A percentile compares a stretch with the other conserved stretches of the same genome.
phyloP scores from a whole-genome alignment of 2,329 filamentous ascomycete genomes.

The Aspergillus sp. region DNA sequence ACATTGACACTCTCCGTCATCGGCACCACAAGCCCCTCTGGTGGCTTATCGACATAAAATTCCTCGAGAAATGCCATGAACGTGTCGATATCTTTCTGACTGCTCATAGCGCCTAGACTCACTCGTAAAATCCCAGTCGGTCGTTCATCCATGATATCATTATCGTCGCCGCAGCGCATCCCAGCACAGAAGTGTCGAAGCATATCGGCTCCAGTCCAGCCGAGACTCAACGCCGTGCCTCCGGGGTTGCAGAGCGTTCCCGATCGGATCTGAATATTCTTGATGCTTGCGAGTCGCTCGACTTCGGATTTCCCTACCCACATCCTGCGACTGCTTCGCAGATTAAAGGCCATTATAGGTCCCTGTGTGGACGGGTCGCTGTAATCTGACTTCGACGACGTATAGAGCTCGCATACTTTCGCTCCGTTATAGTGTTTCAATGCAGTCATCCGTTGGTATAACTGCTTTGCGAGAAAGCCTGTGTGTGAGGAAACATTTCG shows the following conservation, averaged over 20 bases:
- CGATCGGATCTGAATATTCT: conserved; percentile 81
- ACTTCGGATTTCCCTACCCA: conserved; percentile 85
- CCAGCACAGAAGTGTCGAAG: conserved; percentile 82
- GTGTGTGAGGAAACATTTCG: conserved; percentile 72
- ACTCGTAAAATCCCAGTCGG: conserved; percentile 85
- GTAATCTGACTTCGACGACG: conserved; percentile 46
- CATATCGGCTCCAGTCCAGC: conserved; percentile 79
- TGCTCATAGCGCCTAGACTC: conserved; percentile 92
- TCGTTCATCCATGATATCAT: conserved; percentile 80
- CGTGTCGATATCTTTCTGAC: conserved; percentile 69
- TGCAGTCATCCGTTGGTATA: conserved; percentile 62
- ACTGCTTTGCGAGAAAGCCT: conserved; percentile 61
- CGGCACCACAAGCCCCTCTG: conserved; percentile 25
- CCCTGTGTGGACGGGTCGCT: conserved; percentile 60
- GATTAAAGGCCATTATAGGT: conserved; percentile 82
- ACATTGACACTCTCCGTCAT: conserved; percentile 17
- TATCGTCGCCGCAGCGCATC: conserved; percentile 80
- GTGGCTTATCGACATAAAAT: conserved; percentile 60
- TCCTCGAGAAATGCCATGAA: conserved; percentile 75
- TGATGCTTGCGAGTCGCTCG: conserved; percentile 80
- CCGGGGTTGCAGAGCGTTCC: conserved; percentile 93
- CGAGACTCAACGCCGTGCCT: conserved; percentile 74
- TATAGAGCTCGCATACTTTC: conserved; percentile 70
- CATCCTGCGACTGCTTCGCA: conserved; percentile 68
- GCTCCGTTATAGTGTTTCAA: conserved; percentile 72